Evolutionary conservation across 352 stramenopile species (phyloP).

Genomic region (Phytophthora idaei): DNA sequence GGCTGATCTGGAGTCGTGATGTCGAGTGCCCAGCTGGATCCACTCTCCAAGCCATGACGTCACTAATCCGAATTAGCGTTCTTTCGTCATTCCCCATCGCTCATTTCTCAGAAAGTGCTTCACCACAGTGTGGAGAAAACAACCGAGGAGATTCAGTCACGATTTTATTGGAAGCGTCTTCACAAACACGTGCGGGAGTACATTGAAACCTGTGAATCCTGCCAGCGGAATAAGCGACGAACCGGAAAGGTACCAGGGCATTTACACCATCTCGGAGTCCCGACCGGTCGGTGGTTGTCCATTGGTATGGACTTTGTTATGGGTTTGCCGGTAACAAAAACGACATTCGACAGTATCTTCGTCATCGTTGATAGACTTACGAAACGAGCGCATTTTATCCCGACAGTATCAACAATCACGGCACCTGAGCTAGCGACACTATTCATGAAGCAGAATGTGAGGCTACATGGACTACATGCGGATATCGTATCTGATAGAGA

Average conservation of each 20-base stretch:
- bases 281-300: not conserved
- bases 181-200: not conserved
- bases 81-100: too few relatives aligned
- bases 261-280: not conserved
- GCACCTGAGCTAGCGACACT: not conserved
- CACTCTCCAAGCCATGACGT: too few relatives aligned
- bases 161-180: not conserved
- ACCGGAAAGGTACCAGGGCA: not conserved
- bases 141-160: not conserved
- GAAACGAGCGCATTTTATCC: not conserved
- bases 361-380: not conserved
- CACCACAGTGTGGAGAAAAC: not conserved
- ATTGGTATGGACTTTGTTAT: not conserved
- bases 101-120: too few relatives aligned
- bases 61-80: too few relatives aligned
- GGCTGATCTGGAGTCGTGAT: too few relatives aligned
- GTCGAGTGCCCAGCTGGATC: too few relatives aligned
- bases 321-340: not conserved
- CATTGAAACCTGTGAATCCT: not conserved
- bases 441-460: not conserved
- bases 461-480: not conserved
- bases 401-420: not conserved
- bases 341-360: not conserved
- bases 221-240: not conserved
- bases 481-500: not conserved